A percentile compares a stretch with the other conserved stretches of the same genome.
Conservation (phyloP, 129 eudicot species). For the carrot (Daucus carota) region DNA sequence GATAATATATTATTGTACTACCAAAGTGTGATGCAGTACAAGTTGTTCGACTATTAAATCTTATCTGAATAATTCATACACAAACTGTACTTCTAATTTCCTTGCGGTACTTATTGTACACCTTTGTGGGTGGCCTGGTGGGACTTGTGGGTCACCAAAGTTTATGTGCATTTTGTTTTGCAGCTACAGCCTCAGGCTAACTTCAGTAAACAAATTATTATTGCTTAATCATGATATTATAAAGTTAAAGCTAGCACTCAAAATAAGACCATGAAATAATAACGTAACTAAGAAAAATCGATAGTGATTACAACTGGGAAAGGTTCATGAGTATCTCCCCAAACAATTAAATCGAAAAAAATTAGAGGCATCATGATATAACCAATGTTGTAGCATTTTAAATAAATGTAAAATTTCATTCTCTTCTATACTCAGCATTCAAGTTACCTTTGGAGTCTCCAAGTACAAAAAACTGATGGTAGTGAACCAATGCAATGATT, state of each 20-base stretch:
- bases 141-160: background rate
- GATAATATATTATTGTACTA: conserved; percentile 7
- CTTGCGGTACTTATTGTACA: background rate
- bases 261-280: too few species aligned
- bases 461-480: background rate
- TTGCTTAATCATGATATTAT: too few species aligned
- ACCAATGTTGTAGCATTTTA: background rate
- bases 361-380: background rate
- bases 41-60: background rate
- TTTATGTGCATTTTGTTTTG: too few species aligned
- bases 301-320: background rate
- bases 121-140: too few species aligned
- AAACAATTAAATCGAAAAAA: background rate
- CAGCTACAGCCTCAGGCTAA: too few species aligned
- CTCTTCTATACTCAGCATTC: background rate
- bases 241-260: too few species aligned
- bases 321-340: background rate
- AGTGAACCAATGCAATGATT: background rate
- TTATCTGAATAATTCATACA: background rate
- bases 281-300: background rate
- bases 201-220: too few species aligned
- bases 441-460: background rate
- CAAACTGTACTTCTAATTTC: background rate
- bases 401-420: background rate
- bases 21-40: conserved; percentile 1